These are phyloP conservation scores for Salvia splendens DNA, from an alignment of 257 asterid species.

Conservation along the genomic window DNA sequence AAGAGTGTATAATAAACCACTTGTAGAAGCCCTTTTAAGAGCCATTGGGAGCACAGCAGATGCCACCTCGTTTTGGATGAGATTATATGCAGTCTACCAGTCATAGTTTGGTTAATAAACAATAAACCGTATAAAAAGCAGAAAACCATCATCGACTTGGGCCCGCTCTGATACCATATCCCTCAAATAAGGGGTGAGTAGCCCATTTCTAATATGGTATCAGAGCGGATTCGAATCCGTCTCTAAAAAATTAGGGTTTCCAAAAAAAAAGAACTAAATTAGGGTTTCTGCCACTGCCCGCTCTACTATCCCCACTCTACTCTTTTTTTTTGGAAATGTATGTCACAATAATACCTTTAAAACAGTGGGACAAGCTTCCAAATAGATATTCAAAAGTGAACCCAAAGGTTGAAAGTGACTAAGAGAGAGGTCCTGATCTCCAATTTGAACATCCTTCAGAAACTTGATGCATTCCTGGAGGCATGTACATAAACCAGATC, in stretches of 20 bases:
- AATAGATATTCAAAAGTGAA: slow-evolving; percentile 54
- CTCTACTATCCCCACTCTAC: too few relatives aligned
- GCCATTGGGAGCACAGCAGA: slow-evolving; percentile 62
- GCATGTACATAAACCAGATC: slow-evolving; percentile 20
- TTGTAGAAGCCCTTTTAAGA: slow-evolving; percentile 50
- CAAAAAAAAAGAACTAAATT: too few relatives aligned
- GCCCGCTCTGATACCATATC: too few relatives aligned
- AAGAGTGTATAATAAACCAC: slow-evolving; percentile 51
- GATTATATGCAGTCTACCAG: slow-evolving; percentile 88
- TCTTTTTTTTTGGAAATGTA: not conserved
- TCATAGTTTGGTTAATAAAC: slow-evolving; percentile 31
- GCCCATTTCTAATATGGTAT: too few relatives aligned
- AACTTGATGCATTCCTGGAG: slow-evolving; percentile 86
- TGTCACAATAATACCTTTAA: slow-evolving; percentile 55
- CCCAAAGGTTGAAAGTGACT: slow-evolving; percentile 57
- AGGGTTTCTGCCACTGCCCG: too few relatives aligned
- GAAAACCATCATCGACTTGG: too few relatives aligned
- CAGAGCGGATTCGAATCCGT: too few relatives aligned
- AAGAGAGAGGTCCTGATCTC: slow-evolving; percentile 59
- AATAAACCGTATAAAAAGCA: slow-evolving; percentile 11
- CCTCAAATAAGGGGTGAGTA: too few relatives aligned
- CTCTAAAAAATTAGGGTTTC: too few relatives aligned
- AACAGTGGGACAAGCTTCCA: slow-evolving; percentile 70
- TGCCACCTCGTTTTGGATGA: slow-evolving; percentile 76
- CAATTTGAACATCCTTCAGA: slow-evolving; percentile 70